These are phyloP conservation scores for Candida smagusa DNA, from an alignment of 1,139 yeast species.

Conservation along the genomic window DNA sequence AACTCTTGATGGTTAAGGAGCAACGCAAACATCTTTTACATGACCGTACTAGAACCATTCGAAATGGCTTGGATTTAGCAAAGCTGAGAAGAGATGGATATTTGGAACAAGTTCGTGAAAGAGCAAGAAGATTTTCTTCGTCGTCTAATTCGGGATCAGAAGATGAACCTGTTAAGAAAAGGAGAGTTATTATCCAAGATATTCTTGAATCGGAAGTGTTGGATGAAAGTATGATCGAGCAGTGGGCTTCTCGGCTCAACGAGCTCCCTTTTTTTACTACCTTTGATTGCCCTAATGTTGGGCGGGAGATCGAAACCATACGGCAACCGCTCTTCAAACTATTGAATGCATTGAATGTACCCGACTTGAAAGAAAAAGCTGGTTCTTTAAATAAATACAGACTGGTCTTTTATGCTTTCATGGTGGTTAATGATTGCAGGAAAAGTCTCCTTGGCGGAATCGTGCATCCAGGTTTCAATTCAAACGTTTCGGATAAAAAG, in stretches of 20 bases:
- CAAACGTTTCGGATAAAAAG: slow-evolving; percentile 13
- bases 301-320: background rate
- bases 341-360: background rate
- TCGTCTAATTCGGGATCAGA: background rate
- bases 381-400: background rate
- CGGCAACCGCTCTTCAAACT: background rate
- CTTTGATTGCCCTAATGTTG: background rate
- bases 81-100: slow-evolving; percentile 16
- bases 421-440: slow-evolving; percentile 22
- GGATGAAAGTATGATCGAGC: background rate
- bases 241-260: background rate
- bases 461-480: slow-evolving; percentile 27
- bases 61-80: slow-evolving; percentile 14
- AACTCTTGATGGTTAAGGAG: slow-evolving; percentile 11
- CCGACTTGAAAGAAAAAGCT: background rate
- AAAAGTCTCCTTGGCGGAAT: slow-evolving; percentile 12
- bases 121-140: slow-evolving; percentile 11
- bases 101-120: slow-evolving; percentile 13
- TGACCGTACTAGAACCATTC: slow-evolving; percentile 10
- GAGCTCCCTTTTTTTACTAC: background rate
- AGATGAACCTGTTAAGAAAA: background rate
- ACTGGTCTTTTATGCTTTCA: slow-evolving; percentile 14
- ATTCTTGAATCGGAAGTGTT: background rate
- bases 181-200: background rate
- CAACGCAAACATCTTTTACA: slow-evolving; percentile 9